phyloP scores from a whole-genome alignment of 768 basidiomycete species.

The Hygrophorus pudorinus region DNA sequence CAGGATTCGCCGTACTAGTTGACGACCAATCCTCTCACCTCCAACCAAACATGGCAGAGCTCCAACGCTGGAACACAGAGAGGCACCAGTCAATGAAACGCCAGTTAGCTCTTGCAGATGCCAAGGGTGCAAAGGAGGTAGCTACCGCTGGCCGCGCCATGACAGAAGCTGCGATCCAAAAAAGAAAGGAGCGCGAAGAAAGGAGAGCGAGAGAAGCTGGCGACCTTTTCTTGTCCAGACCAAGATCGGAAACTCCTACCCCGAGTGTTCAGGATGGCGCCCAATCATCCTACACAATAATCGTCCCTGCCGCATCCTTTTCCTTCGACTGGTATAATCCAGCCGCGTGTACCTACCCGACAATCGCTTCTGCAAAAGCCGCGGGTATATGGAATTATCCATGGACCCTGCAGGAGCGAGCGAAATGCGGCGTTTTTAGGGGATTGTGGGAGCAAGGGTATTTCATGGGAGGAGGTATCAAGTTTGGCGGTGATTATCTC shows the following conservation, averaged over 20 bases:
- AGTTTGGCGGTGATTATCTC: slow-evolving; percentile 93
- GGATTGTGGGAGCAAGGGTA: slow-evolving; percentile 77
- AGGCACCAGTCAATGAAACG: slow-evolving; percentile 34
- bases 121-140: slow-evolving; percentile 41
- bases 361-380: slow-evolving; percentile 48
- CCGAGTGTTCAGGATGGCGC: not conserved
- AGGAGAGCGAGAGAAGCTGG: slow-evolving; percentile 16
- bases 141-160: slow-evolving; percentile 26
- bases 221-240: not conserved
- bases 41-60: slow-evolving; percentile 34
- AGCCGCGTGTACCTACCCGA: slow-evolving; percentile 32
- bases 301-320: slow-evolving; percentile 57
- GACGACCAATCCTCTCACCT: slow-evolving; percentile 57
- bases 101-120: slow-evolving; percentile 40
- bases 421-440: slow-evolving; percentile 71
- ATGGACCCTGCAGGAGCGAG: slow-evolving; percentile 49
- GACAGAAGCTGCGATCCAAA: slow-evolving; percentile 55
- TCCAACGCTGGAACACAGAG: slow-evolving; percentile 43
- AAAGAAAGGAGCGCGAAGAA: slow-evolving; percentile 63
- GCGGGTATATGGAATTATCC: slow-evolving; percentile 79
- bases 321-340: slow-evolving; percentile 61
- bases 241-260: not conserved
- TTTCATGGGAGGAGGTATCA: slow-evolving; percentile 83
- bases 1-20: slow-evolving; percentile 71
- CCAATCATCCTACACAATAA: slow-evolving; percentile 37